Evolutionary conservation across 306 rosid genomes (phyloP), one percentile per base, ranked within the genome.

Genomic region (Glycyrrhiza uralensis): DNA sequence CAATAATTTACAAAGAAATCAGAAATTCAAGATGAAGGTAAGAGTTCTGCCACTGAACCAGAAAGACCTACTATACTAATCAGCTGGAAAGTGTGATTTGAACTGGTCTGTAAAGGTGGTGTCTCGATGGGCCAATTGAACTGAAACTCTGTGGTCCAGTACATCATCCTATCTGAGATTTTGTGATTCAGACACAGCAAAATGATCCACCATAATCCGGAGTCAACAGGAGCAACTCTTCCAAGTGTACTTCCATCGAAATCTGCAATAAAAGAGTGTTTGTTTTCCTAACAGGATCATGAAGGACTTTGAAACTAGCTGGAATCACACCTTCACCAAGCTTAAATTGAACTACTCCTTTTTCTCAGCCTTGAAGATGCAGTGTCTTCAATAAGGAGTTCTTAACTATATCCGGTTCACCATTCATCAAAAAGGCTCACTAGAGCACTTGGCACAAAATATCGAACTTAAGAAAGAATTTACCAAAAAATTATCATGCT

Each of bases 161-260:
- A n/a, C n/a, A n/a, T n/a, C n/a, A n/a, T n/a, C n/a, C n/a, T n/a
- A n/a, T n/a, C n/a, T n/a, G n/a, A 39, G 97, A 89, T 83, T 89
- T 92, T 62, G 97, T 92, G 76, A n/a, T 92, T 89, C 4, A 96
- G 96, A 11, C 97, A 89, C 28, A 92, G 97, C 61, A 92, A 72
- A 75, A 92, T 92, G 79, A 92, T 92, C 97, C 97, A 92, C 97
- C 97, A 92, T 83, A 92, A 92, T 49, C 97, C 97, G 54, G 97
- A 92, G 81, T 92, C 97, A 66, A 92, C 97, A 26, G 97, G 97
- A 74, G 97, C 97, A 64, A 92, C 97, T 84, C 97, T 85, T 74
- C 97, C 97, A 42, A 92, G 89, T 17, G 97, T 96, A 85, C 93
- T 92, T 83, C 89, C 97, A 14, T 96, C 97, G 71, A 92, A 92